Percentiles rank a stretch among this genome's conserved stretches.
Conservation (phyloP, 1,139 yeast genomes). For the Debaryomyces singareniensis region DNA sequence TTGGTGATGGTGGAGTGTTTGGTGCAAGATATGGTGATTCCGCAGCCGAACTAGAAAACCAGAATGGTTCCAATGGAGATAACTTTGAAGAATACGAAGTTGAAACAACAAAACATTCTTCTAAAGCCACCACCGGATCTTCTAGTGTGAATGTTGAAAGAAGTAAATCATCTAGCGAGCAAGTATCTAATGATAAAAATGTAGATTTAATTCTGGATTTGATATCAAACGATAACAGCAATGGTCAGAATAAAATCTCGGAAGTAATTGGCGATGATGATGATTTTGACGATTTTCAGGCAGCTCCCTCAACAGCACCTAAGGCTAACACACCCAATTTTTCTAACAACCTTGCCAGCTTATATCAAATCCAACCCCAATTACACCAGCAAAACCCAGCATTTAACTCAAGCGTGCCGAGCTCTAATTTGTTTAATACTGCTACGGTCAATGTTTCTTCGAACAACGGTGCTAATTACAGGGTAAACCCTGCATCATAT, state of each 20-base stretch:
- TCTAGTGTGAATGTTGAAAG: slow-evolving; percentile 36
- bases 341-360: slow-evolving; percentile 34
- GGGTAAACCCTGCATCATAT: not conserved
- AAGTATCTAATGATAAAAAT: slow-evolving; percentile 14
- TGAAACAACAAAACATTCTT: slow-evolving; percentile 22
- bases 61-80: slow-evolving; percentile 30
- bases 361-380: slow-evolving; percentile 19
- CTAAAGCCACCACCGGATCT: slow-evolving; percentile 39
- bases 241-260: slow-evolving; percentile 10
- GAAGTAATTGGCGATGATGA: slow-evolving; percentile 52
- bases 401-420: slow-evolving; percentile 8
- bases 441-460: not conserved
- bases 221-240: slow-evolving; percentile 41
- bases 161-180: slow-evolving; percentile 5
- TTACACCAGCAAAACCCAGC: slow-evolving; percentile 10
- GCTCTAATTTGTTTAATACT: not conserved
- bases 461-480: not conserved
- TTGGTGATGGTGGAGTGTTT: slow-evolving; percentile 78
- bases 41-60: slow-evolving; percentile 32
- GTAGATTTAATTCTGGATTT: slow-evolving; percentile 49
- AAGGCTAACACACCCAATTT: slow-evolving; percentile 15
- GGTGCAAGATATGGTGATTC: slow-evolving; percentile 61
- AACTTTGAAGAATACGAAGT: slow-evolving; percentile 72
- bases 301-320: slow-evolving; percentile 46
- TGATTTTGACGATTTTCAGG: slow-evolving; percentile 92